These are phyloP conservation scores for Oleoguttula mirabilis DNA, from an alignment of 495 filamentous ascomycete species.

Conservation along the genomic window DNA sequence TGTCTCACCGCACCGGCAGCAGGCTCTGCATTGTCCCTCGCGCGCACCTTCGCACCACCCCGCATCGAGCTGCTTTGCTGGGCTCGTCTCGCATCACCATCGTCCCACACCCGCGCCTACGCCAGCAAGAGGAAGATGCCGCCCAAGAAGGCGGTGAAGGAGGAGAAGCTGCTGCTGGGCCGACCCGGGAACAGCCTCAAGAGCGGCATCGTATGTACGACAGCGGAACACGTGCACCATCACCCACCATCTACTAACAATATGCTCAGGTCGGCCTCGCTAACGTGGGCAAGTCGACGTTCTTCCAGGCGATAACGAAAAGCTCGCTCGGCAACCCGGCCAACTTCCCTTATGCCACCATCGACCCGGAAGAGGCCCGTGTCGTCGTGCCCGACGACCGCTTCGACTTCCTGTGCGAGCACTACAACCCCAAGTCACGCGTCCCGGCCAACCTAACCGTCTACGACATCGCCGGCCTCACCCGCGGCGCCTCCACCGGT, in stretches of 20 bases:
- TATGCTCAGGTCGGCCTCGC: constrained; percentile 78
- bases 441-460: constrained; percentile 97
- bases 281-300: constrained; percentile 98
- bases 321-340: constrained; percentile 95
- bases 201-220: constrained; percentile 91
- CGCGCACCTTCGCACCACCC: too few relatives aligned
- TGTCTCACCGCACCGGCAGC: constrained; percentile 12
- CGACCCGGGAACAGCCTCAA: constrained; percentile 97
- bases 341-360: constrained; percentile 98
- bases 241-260: constrained; percentile 21
- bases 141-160: constrained; percentile 58
- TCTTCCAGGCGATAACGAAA: constrained; percentile 99
- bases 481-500: constrained; percentile 89
- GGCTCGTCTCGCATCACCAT: not conserved
- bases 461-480: constrained; percentile 98
- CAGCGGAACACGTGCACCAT: constrained; percentile 2
- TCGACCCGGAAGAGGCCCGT: constrained; percentile 95
- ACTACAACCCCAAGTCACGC: constrained; percentile 91
- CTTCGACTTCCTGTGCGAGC: constrained; percentile 87
- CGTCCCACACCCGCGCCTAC: too few relatives aligned
- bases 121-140: constrained; percentile 45
- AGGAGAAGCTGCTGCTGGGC: constrained; percentile 77
- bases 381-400: constrained; percentile 95
- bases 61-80: too few relatives aligned
- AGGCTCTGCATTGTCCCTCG: constrained; percentile 21